A percentile compares a stretch with the other conserved stretches of the same genome.
phyloP scores from a whole-genome alignment of 75 land plant genomes.

The Selaginella moellendorffii region DNA sequence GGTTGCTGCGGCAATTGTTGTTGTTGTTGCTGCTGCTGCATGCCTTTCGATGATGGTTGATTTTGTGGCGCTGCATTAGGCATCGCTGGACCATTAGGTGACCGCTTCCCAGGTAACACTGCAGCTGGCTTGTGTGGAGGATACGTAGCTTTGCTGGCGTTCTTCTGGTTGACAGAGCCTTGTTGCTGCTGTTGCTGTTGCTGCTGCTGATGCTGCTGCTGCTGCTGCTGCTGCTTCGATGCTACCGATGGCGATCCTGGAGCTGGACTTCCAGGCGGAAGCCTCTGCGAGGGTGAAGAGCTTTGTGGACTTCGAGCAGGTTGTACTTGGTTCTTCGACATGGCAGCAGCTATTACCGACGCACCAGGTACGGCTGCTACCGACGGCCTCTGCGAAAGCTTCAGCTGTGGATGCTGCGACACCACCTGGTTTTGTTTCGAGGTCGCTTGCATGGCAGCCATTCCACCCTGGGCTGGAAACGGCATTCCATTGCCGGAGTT shows the following conservation, averaged over 20 bases:
- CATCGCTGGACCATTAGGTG: background rate
- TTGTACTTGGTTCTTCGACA: background rate
- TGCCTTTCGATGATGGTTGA: background rate
- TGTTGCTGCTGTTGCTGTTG: too few species aligned
- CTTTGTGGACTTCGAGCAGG: background rate
- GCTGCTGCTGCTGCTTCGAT: too few species aligned
- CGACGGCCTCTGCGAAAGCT: background rate
- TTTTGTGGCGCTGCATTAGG: background rate
- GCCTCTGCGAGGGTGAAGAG: too few species aligned
- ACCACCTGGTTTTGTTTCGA: too few species aligned
- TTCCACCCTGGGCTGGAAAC: too few species aligned
- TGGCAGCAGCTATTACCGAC: background rate
- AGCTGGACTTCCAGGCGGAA: too few species aligned
- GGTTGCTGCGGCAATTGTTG: too few species aligned
- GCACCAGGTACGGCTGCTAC: background rate
- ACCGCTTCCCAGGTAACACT: background rate
- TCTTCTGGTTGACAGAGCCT: background rate
- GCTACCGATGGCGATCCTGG: too few species aligned
- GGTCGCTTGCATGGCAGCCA: too few species aligned
- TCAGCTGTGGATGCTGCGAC: background rate
- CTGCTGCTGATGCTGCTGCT: too few species aligned
- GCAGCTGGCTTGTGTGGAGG: background rate
- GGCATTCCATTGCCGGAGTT: too few species aligned
- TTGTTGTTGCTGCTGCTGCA: background rate
- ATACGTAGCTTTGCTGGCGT: background rate